Evolutionary conservation across 352 stramenopile genomes (phyloP), one percentile per base, ranked within the genome.

Genomic region (Albugo candida): DNA sequence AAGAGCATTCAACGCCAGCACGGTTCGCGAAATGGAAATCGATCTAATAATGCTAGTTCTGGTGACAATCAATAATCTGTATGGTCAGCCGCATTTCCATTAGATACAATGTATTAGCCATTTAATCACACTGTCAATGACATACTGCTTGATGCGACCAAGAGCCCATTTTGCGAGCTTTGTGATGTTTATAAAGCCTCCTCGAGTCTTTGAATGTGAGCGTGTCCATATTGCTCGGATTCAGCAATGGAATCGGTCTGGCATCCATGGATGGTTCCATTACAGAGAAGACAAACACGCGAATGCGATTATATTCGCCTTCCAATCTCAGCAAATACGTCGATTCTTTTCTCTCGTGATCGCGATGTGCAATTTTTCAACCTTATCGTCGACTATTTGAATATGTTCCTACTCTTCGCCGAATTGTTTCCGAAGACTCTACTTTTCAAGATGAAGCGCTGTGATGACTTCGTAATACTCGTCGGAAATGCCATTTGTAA

Each of bases 401-500:
- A 87, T 81, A 45, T 86, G 69, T 0, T 63, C 53, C 42, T 88
- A 72, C 36, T 85, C 74, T 20, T 70, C 63, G 39, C 83, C 75
- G 1, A 91, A 51, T 42, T 86, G 73, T 36, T 71, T 63, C 17
- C 73, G 75, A 40, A 91, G 50, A 18, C 67, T 67, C 47, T 86
- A 66, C 54, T 91, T 91, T 43, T 91, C 78, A 48, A 84, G 67
- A 39, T 85, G 75, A 0, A 91, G 64, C 13, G 72, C 76, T 1
- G 72, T 86, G 34, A 91, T 84, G n/a, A 91, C 77, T 58, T 91
- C 74, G 47, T 86, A 68, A 45, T 68, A 85, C 48, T 91, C 77
- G 19, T 91, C 74, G 8, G 87, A 50, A 47, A 91, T 86, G 12
- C 76, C 73, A 11, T 69, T 88, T 20, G 65, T 78, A 8, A 49